Evolutionary conservation across 2,329 filamentous ascomycete species (phyloP).

Genomic region (Chaetomiaceae sp.): DNA sequence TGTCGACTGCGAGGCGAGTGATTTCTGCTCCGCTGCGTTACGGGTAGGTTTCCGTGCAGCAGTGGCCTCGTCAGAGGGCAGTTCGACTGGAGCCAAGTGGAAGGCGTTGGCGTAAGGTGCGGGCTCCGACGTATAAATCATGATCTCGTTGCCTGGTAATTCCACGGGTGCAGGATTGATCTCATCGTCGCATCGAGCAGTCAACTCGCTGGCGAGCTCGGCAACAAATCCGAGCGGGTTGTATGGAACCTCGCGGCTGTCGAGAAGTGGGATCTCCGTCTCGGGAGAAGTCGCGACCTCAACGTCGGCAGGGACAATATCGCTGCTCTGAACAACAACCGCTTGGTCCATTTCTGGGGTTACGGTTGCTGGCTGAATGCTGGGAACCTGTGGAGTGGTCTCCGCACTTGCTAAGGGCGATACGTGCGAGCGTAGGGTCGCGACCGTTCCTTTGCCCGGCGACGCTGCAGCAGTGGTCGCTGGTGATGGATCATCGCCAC

Average conservation of each 20-base stretch:
- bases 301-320: neutral
- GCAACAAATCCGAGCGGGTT: slow-evolving; percentile 41
- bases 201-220: slow-evolving; percentile 42
- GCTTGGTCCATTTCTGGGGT: slow-evolving; percentile 15
- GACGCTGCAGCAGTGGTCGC: neutral
- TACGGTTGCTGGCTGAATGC: slow-evolving; percentile 20
- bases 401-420: slow-evolving; percentile 25
- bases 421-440: slow-evolving; percentile 12
- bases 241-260: slow-evolving; percentile 29
- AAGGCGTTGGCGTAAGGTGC: slow-evolving; percentile 12
- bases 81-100: slow-evolving; percentile 16
- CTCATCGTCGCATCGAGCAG: slow-evolving; percentile 36
- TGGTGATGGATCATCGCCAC: neutral
- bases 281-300: neutral
- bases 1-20: neutral
- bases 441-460: neutral
- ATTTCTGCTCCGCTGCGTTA: neutral
- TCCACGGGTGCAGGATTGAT: slow-evolving; percentile 37
- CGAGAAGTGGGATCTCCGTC: slow-evolving; percentile 29
- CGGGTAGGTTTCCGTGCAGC: neutral
- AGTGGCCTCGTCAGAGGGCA: slow-evolving; percentile 3
- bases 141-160: slow-evolving; percentile 32
- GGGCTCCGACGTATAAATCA: slow-evolving; percentile 23
- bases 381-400: slow-evolving; percentile 22
- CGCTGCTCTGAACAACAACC: neutral